Percentiles rank a stretch among this genome's conserved stretches.
Conservation (phyloP, 306 rosid genomes). For the Benincasa hispida region DNA sequence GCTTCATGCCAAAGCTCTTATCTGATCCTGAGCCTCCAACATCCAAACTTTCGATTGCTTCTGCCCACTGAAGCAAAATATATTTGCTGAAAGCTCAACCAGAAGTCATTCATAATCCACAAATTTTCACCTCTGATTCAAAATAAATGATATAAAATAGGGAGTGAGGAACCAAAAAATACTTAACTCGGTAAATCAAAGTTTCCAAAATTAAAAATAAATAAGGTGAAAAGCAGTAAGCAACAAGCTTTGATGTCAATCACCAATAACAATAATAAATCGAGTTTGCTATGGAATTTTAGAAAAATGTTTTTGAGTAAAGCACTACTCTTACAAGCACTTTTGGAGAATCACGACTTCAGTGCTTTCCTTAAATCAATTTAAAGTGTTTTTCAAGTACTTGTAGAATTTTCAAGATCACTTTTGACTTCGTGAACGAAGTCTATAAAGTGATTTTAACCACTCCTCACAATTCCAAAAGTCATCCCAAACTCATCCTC, state of each 20-base stretch:
- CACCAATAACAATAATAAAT: background rate
- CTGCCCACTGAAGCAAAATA: constrained; percentile 66
- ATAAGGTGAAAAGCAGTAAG: background rate
- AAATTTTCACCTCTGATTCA: background rate
- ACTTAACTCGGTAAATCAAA: background rate
- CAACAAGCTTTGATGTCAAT: background rate
- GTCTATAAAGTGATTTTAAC: background rate
- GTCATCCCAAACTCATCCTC: background rate
- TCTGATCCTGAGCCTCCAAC: constrained; percentile 62
- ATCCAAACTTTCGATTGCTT: constrained; percentile 71
- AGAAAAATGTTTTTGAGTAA: background rate
- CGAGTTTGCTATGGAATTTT: background rate
- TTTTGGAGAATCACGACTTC: background rate
- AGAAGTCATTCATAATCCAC: background rate
- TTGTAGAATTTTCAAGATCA: background rate
- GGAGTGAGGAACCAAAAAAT: background rate
- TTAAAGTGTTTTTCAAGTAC: background rate
- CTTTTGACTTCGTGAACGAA: background rate
- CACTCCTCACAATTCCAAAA: background rate
- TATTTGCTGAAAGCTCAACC: background rate
- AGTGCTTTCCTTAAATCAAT: background rate
- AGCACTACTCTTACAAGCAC: background rate
- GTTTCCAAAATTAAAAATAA: background rate
- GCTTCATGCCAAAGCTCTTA: constrained; percentile 90
- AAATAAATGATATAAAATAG: background rate